These are phyloP conservation scores for Codiaeum variegatum DNA, from an alignment of 441 rosid genomes.

Conservation along the genomic window DNA sequence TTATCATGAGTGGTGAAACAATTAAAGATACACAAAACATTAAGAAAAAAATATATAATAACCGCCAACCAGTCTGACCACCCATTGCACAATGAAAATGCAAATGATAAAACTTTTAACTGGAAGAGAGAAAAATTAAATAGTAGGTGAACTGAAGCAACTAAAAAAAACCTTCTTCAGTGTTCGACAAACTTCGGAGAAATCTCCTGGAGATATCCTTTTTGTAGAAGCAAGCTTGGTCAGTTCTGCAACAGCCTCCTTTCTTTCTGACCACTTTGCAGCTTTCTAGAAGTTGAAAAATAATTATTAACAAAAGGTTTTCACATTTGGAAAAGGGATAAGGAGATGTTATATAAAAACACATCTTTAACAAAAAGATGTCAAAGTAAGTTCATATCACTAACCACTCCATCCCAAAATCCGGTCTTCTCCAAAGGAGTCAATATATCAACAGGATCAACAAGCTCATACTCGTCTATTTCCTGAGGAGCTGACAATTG, in stretches of 20 bases:
- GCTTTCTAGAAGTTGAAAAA: constrained; percentile 70
- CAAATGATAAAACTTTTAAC: neutral
- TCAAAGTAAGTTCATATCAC: constrained; percentile 33
- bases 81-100: neutral
- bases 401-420: constrained; percentile 99
- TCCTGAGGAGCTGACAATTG: constrained; percentile 71
- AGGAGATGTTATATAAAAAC: neutral
- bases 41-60: neutral
- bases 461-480: constrained; percentile 92
- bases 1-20: neutral
- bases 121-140: neutral
- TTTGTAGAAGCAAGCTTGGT: constrained; percentile 92
- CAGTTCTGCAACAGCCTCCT: constrained; percentile 94
- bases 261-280: constrained; percentile 96
- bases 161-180: constrained; percentile 73
- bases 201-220: constrained; percentile 95
- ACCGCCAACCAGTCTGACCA: neutral
- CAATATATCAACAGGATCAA: constrained; percentile 96
- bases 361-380: constrained; percentile 5
- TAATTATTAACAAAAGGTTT: constrained; percentile 8
- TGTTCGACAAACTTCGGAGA: constrained; percentile 86
- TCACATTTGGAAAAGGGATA: constrained; percentile 10
- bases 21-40: neutral
- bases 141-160: neutral
- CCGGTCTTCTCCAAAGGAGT: constrained; percentile 94